Conservation (phyloP, 805 yeast species). For the Saccharomycopsis sp. region DNA sequence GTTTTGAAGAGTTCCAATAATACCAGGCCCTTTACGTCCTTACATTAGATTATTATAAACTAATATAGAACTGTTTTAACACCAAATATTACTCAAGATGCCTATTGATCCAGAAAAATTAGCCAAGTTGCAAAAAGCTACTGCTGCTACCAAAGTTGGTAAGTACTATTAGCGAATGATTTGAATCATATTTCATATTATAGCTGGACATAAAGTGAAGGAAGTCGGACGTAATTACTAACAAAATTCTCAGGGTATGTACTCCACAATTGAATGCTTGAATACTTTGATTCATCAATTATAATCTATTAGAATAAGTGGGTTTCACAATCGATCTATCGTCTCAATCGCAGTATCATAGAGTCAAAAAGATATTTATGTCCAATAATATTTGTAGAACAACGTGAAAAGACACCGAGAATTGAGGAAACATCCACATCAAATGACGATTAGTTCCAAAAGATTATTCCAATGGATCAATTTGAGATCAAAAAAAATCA, state of each 20-base stretch:
- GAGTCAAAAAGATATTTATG: too few relatives aligned
- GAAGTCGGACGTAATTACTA: not conserved
- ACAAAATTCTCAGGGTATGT: not conserved
- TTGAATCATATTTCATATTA: not conserved
- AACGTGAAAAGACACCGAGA: too few relatives aligned
- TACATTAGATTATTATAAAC: too few relatives aligned
- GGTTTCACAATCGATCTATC: not conserved
- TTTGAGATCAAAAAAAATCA: too few relatives aligned
- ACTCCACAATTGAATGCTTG: not conserved
- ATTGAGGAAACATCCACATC: too few relatives aligned
- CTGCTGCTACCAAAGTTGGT: slow-evolving; percentile 77
- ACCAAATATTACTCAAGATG: slow-evolving; percentile 34
- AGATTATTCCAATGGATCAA: too few relatives aligned
- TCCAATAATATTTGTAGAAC: too few relatives aligned
- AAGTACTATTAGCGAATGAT: slow-evolving; percentile 23
- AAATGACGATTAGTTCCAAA: too few relatives aligned
- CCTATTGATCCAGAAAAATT: slow-evolving; percentile 91
- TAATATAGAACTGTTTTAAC: not conserved
- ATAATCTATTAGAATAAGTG: not conserved
- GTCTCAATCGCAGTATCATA: not conserved
- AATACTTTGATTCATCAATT: too few relatives aligned
- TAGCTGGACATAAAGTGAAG: not conserved
- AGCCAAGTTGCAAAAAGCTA: slow-evolving; percentile 84
- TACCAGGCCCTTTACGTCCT: not conserved
- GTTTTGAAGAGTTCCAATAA: not conserved